A percentile compares a stretch with the other conserved stretches of the same genome.
Evolutionary conservation across 352 stramenopile genomes (phyloP).

Genomic region (Globisporangium carolinianum): DNA sequence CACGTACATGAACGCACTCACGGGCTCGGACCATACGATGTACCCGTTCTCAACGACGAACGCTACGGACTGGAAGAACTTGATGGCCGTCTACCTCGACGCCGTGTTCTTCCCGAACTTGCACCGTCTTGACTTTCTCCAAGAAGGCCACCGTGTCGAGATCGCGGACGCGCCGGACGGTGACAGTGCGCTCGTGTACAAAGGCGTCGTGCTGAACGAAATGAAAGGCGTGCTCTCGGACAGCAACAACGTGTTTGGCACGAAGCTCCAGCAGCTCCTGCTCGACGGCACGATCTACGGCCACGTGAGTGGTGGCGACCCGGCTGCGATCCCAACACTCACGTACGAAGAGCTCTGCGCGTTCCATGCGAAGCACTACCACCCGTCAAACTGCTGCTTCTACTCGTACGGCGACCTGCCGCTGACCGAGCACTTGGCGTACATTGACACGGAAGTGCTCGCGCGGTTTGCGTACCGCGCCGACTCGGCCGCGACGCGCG

Average conservation of each 20-base stretch:
- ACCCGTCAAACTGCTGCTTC: constrained; percentile 86
- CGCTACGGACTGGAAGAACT: constrained; percentile 96
- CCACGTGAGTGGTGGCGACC: constrained; percentile 77
- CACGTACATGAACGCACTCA: constrained; percentile 99
- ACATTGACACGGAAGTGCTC: constrained; percentile 65
- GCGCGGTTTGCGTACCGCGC: constrained; percentile 52
- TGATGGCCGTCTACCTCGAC: constrained; percentile 97
- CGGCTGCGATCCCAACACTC: constrained; percentile 58
- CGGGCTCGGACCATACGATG: constrained; percentile 97
- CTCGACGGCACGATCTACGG: constrained; percentile 87
- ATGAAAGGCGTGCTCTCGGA: constrained; percentile 99
- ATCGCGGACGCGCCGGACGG: constrained; percentile 28
- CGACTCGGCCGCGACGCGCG: constrained; percentile 39
- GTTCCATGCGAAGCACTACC: constrained; percentile 85
- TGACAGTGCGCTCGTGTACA: constrained; percentile 45
- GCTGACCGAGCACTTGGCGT: constrained; percentile 68
- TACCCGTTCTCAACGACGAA: constrained; percentile 98
- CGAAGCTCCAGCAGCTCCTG: constrained; percentile 87
- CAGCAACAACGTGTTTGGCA: constrained; percentile 90
- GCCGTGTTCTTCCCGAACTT: constrained; percentile 95
- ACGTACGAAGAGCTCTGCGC: constrained; percentile 68
- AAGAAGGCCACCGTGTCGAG: constrained; percentile 75
- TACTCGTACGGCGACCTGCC: constrained; percentile 88
- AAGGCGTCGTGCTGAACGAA: constrained; percentile 99
- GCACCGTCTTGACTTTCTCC: constrained; percentile 60